Evolutionary conservation across 75 land plant genomes (phyloP), one percentile per base, ranked within the genome.

Genomic region (Azolla pinnata): DNA sequence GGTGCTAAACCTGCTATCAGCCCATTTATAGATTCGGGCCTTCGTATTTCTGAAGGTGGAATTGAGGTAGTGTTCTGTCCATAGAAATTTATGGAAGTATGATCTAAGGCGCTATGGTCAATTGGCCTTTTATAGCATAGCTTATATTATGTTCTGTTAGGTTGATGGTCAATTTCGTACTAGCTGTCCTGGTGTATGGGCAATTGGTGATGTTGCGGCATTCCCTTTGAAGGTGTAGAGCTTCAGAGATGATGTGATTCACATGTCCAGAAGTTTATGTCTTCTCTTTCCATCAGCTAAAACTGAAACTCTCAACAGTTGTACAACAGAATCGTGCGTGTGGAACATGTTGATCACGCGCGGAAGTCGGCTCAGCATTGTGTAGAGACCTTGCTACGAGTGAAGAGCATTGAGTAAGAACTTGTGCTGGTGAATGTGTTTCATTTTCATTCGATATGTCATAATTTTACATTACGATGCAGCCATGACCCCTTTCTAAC

Each of bases 341-440:
- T 90, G 59, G 97, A 90, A 48, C 97, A 90, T 77, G 97, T 90
- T 30, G 97, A 90, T 66, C 97, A 90, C 64, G 97, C 97, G 44
- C 78, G 97, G 40, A 82, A 83, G 63, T 90, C 97, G 9, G 97
- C 91, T 8, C 79, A 79, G 42, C 97, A 90, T 62, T 87, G 92
- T 44, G 83, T 85, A 29, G 73, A 73, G 23, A 63, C 91, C 50
- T 54, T 90, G 28, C 33, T 86, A 26, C 68, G 54, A 59, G 77
- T 80, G 17, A 63, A 68, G 4, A 72, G 83, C 45, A 56, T 72
- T 16, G 60, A 61, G 90, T 86, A 79, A 45, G 85, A 60, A 30
- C 1, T 31, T 18, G n/a, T n/a, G n/a, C n/a, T n/a, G n/a, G n/a
- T n/a, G n/a, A n/a, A n/a, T n/a, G n/a, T n/a, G n/a, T n/a, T 9